Evolutionary conservation across 495 filamentous ascomycete species (phyloP).

Genomic region (Daldinia vernicosa): DNA sequence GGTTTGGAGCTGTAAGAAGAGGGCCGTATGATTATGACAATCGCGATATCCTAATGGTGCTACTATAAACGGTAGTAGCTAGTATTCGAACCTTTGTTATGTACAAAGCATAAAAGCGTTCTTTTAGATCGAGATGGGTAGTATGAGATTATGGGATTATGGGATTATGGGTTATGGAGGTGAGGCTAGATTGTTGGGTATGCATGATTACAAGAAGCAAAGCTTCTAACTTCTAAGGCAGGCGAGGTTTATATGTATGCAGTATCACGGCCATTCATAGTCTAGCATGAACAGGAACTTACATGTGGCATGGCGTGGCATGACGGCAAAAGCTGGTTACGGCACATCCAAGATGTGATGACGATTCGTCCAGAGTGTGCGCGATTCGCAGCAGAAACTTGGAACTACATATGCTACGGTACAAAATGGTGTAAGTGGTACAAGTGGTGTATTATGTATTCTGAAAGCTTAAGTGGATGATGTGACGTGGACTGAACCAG

Average conservation of each 20-base stretch:
- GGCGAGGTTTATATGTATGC: neutral
- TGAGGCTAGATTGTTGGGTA: neutral
- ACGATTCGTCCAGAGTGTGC: constrained; percentile 23
- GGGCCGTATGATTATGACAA: neutral
- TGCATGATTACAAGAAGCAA: no score
- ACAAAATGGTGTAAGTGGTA: no score
- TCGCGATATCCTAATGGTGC: neutral
- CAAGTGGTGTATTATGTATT: neutral
- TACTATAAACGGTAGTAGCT: neutral
- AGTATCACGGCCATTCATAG: neutral
- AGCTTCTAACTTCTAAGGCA: no score
- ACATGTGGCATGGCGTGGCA: constrained; percentile 30
- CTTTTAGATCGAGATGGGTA: neutral
- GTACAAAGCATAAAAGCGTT: neutral
- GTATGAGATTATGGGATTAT: neutral
- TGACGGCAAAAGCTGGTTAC: constrained; percentile 14
- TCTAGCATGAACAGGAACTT: neutral
- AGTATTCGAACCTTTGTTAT: neutral
- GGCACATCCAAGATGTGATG: constrained; percentile 1
- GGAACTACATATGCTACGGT: constrained; percentile 7
- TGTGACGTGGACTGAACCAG: constrained; percentile 30
- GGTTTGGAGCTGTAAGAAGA: neutral
- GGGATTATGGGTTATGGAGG: neutral
- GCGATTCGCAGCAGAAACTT: constrained; percentile 15
- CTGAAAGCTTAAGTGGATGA: constrained; percentile 12